A percentile compares a stretch with the other conserved stretches of the same genome.
phyloP scores from a whole-genome alignment of 2,329 filamentous ascomycete genomes.

The Furcasterigmium sp. region DNA sequence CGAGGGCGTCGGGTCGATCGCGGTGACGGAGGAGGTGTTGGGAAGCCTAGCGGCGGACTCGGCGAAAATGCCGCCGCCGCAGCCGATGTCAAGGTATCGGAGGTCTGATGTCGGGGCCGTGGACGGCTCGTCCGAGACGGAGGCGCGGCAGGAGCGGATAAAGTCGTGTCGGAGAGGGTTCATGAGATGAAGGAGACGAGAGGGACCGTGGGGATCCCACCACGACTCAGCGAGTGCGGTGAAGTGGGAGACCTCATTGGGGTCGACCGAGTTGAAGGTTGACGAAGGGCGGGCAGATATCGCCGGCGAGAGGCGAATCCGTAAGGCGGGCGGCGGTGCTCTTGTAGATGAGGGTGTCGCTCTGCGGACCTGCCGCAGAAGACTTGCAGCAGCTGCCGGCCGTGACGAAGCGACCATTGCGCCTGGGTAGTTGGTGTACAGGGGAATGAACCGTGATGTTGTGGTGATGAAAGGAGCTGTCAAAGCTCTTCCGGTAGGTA shows the following conservation, averaged over 20 bases:
- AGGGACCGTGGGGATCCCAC: constrained; percentile 92
- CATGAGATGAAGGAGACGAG: constrained; percentile 1
- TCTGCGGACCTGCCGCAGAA: constrained; percentile 6
- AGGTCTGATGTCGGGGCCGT: constrained; percentile 35
- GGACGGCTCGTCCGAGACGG: constrained; percentile 5
- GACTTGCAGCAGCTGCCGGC: constrained; percentile 6
- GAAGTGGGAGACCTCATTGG: constrained; percentile 90
- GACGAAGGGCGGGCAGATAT: constrained; percentile 2
- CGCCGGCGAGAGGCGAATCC: background rate
- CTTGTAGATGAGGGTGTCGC: background rate
- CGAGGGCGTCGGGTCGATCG: constrained; percentile 71
- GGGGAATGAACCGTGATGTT: background rate
- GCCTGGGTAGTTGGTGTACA: too few relatives aligned
- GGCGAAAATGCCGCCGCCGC: constrained; percentile 94
- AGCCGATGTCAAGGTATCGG: constrained; percentile 85
- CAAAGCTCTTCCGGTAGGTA: background rate
- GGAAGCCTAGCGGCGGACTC: constrained; percentile 73
- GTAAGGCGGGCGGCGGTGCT: too few relatives aligned
- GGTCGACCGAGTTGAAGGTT: constrained; percentile 69
- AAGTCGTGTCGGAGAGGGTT: constrained; percentile 45
- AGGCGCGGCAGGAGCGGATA: constrained; percentile 1
- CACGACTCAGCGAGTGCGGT: constrained; percentile 86
- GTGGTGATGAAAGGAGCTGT: background rate
- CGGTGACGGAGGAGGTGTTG: constrained; percentile 60
- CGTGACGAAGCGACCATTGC: constrained; percentile 6